phyloP scores from a whole-genome alignment of 2,329 filamentous ascomycete species.

The Penicillium crustosum region DNA sequence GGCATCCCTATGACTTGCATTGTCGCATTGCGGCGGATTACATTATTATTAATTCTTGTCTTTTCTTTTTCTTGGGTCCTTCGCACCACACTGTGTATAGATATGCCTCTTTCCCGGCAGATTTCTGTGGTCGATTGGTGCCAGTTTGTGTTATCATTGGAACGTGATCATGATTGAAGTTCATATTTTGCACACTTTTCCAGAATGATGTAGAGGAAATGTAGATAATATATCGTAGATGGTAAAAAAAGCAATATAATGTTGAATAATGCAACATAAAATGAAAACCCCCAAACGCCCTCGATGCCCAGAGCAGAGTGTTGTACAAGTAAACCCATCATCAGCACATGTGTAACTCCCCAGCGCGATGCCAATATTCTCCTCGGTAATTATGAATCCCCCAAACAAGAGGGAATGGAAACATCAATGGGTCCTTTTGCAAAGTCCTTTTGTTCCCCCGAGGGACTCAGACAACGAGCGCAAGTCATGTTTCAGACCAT shows the following conservation, averaged over 20 bases:
- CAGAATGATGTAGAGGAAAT: slow-evolving; percentile 12
- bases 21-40: slow-evolving; percentile 7
- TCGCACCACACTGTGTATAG: neutral
- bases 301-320: slow-evolving; percentile 36
- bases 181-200: slow-evolving; percentile 6
- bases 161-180: slow-evolving; percentile 10
- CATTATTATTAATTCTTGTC: slow-evolving; percentile 12
- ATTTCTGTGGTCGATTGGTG: slow-evolving; percentile 15
- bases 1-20: slow-evolving; percentile 11
- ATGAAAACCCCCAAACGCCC: slow-evolving; percentile 27
- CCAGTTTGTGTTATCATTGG: slow-evolving; percentile 9
- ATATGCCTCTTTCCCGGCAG: slow-evolving; percentile 1
- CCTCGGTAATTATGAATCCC: neutral
- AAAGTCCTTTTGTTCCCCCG: neutral
- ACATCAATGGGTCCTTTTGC: neutral
- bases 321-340: slow-evolving; percentile 28
- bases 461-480: neutral
- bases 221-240: slow-evolving; percentile 8
- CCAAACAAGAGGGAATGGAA: neutral
- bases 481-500: neutral
- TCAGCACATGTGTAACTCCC: slow-evolving; percentile 22
- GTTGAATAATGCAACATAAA: slow-evolving; percentile 4
- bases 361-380: slow-evolving; percentile 1
- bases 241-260: slow-evolving; percentile 5
- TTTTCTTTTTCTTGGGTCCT: slow-evolving; percentile 2